Conservation (phyloP, 176 grass and related monocot genomes). For the Zoysia pacifica region DNA sequence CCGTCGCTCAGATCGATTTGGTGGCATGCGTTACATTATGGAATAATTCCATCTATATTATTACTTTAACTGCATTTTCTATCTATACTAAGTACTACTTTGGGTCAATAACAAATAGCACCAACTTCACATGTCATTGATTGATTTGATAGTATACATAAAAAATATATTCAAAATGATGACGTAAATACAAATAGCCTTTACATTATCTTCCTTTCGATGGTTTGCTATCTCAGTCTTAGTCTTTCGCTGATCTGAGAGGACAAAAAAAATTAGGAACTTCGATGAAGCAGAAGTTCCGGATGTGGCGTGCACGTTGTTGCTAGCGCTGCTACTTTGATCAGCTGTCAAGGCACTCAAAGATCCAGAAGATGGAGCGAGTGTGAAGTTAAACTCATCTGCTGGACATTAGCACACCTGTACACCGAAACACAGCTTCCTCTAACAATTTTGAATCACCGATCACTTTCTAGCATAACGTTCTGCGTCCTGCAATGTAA, state of each 20-base stretch:
- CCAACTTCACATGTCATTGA: no score
- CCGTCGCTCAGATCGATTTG: not conserved
- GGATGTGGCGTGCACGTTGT: not conserved
- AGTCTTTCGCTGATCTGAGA: not conserved
- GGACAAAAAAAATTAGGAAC: not conserved
- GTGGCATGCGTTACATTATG: not conserved
- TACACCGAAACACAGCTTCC: not conserved
- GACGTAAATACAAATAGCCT: no score
- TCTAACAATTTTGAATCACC: no score
- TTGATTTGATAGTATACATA: no score
- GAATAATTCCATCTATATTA: not conserved
- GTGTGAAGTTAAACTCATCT: not conserved
- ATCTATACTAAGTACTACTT: no score
- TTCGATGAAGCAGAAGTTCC: not conserved
- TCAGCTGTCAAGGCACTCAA: not conserved
- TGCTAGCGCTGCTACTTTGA: not conserved
- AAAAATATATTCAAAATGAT: no score
- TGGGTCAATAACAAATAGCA: no score
- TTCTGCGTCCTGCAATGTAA: no score
- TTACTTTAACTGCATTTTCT: no score
- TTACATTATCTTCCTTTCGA: not conserved
- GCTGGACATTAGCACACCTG: not conserved
- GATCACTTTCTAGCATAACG: no score
- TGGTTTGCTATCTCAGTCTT: not conserved
- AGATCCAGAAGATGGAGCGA: not conserved